A percentile compares a stretch with the other conserved stretches of the same genome.
Conservation (phyloP, 148 eudicot genomes). For the Selenicereus undatus region DNA sequence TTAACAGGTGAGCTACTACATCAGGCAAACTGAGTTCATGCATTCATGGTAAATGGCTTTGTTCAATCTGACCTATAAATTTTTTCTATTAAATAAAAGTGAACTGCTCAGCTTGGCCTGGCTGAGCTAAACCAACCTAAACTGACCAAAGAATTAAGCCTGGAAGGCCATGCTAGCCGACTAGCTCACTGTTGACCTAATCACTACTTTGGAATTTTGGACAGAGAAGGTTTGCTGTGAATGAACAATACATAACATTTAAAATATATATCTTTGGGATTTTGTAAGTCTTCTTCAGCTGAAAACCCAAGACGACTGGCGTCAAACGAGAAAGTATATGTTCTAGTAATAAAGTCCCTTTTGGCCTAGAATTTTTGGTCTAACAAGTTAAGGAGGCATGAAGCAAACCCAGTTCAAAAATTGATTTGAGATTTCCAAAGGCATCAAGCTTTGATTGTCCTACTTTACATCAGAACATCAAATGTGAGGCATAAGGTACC, state of each 20-base stretch:
- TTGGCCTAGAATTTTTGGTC: constrained; percentile 46
- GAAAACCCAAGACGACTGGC: constrained; percentile 52
- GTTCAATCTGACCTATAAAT: too few relatives aligned
- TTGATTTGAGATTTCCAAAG: constrained; percentile 49
- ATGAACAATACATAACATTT: too few relatives aligned
- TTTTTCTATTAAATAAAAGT: too few relatives aligned
- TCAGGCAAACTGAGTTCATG: too few relatives aligned
- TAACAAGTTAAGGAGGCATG: constrained; percentile 47
- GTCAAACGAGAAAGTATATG: constrained; percentile 38
- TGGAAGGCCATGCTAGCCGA: too few relatives aligned
- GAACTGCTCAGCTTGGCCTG: too few relatives aligned
- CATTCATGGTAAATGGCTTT: too few relatives aligned
- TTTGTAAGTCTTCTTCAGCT: constrained; percentile 57
- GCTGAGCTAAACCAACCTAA: too few relatives aligned
- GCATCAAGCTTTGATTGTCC: not conserved
- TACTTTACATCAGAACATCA: not conserved
- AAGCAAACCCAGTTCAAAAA: constrained; percentile 55
- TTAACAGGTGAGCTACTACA: too few relatives aligned
- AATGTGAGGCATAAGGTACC: not conserved
- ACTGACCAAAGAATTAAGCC: too few relatives aligned
- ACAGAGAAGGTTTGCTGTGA: not conserved
- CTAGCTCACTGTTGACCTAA: too few relatives aligned
- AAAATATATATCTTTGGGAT: not conserved
- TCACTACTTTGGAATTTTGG: too few relatives aligned
- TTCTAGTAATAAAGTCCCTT: constrained; percentile 43